phyloP scores from a whole-genome alignment of 345 rosid species.

The Psidium guajava region DNA sequence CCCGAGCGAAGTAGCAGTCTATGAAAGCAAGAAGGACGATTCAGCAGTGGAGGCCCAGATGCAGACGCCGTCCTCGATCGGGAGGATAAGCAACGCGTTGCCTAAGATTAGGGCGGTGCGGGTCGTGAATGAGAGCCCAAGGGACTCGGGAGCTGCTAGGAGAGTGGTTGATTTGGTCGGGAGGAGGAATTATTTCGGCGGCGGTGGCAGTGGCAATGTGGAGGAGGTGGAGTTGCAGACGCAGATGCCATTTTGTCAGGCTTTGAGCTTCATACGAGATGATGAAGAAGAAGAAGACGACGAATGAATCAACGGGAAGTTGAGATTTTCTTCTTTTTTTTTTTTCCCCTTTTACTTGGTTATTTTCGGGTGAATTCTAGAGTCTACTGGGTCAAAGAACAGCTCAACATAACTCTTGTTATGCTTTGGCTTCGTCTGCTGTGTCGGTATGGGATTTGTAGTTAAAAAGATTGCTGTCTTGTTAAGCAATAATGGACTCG shows the following conservation, averaged over 20 bases:
- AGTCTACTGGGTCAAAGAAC: neutral
- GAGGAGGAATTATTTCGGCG: slow-evolving; percentile 38
- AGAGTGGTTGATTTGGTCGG: slow-evolving; percentile 71
- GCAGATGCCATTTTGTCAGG: slow-evolving; percentile 19
- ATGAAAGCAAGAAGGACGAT: slow-evolving; percentile 14
- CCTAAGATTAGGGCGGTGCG: slow-evolving; percentile 68
- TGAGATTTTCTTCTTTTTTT: neutral
- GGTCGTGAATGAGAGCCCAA: slow-evolving; percentile 45
- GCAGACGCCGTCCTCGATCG: slow-evolving; percentile 16
- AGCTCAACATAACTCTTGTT: neutral
- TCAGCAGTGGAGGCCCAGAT: neutral
- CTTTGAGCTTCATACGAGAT: slow-evolving; percentile 35
- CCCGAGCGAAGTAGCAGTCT: slow-evolving; percentile 44
- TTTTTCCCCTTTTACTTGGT: neutral
- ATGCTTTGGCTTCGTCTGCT: neutral
- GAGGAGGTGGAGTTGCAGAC: neutral
- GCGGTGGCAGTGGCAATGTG: slow-evolving; percentile 14
- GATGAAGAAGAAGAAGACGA: neutral
- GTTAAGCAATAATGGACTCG: neutral
- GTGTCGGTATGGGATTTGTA: neutral
- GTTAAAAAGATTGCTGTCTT: neutral
- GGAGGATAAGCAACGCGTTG: slow-evolving; percentile 17
- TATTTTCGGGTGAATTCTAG: neutral
- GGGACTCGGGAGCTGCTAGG: slow-evolving; percentile 88
- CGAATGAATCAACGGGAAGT: neutral